Percentiles rank a stretch among this genome's conserved stretches.
These are phyloP conservation scores for Tulasnella sp. DNA, from an alignment of 768 basidiomycete species.

Conservation along the genomic window DNA sequence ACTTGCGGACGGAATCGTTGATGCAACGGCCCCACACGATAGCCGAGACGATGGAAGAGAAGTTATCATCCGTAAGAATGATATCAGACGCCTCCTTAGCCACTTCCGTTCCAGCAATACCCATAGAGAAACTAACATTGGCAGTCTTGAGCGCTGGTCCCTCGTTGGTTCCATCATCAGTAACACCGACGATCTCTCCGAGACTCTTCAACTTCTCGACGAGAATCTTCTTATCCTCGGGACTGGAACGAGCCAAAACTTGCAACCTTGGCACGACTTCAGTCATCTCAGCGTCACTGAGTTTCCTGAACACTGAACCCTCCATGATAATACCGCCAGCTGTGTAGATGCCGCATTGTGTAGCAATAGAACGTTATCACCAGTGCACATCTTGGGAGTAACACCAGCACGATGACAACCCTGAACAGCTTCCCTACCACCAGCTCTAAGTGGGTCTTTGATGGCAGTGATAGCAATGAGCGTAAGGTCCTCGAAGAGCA, in stretches of 20 bases:
- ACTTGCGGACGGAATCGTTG: conserved; percentile 94
- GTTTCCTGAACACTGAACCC: conserved; percentile 79
- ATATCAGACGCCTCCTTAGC: conserved; percentile 99
- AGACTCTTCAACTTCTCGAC: conserved; percentile 77
- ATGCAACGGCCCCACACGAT: conserved; percentile 99
- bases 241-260: conserved; percentile 93
- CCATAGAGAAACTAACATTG: conserved; percentile 95
- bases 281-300: conserved; percentile 54
- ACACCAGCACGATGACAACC: conserved; percentile 86
- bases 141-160: conserved; percentile 93
- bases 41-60: conserved; percentile 87
- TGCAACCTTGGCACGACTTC: conserved; percentile 85
- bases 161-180: conserved; percentile 97
- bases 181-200: conserved; percentile 88
- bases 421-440: conserved; percentile 78
- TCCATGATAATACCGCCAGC: conserved; percentile 96
- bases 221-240: conserved; percentile 90
- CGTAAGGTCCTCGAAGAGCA: conserved; percentile 57
- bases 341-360: conserved; percentile 91
- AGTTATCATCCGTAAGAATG: conserved; percentile 96
- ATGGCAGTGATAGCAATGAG: conserved; percentile 88
- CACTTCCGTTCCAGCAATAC: conserved; percentile 91
- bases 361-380: conserved; percentile 96
- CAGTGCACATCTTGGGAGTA: conserved; percentile 94
- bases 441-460: conserved; percentile 86